Conservation (phyloP, 2,329 filamentous ascomycete genomes). For the Pseudogymnoascus sp. region DNA sequence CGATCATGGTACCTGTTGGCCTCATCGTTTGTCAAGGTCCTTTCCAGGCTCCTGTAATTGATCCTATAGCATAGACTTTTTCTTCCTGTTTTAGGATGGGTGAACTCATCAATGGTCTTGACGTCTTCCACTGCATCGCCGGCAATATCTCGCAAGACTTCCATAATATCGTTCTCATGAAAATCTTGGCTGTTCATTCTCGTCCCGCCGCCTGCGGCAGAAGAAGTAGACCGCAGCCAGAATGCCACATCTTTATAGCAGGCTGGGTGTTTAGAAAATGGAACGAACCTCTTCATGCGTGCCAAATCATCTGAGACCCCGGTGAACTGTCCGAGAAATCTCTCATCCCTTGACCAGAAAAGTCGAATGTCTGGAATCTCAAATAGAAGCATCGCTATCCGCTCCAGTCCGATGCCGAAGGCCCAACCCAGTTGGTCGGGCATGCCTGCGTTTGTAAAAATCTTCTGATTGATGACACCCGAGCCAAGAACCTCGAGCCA, state of each 20-base stretch:
- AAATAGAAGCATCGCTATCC: slow-evolving; percentile 96
- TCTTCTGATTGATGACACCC: slow-evolving; percentile 76
- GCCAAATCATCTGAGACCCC: slow-evolving; percentile 47
- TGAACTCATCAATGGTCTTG: slow-evolving; percentile 74
- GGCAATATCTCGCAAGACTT: slow-evolving; percentile 74
- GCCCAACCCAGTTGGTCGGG: slow-evolving; percentile 81
- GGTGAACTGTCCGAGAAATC: slow-evolving; percentile 81
- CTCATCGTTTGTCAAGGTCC: slow-evolving; percentile 79
- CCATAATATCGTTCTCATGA: slow-evolving; percentile 97
- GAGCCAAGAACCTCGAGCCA: slow-evolving; percentile 97
- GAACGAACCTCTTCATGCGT: slow-evolving; percentile 57
- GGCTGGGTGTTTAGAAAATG: slow-evolving; percentile 85
- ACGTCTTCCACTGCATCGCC: slow-evolving; percentile 88
- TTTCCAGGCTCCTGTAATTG: slow-evolving; percentile 86
- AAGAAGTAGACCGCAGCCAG: slow-evolving; percentile 57
- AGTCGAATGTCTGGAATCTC: slow-evolving; percentile 92
- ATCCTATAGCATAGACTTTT: slow-evolving; percentile 87
- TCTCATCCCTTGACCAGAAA: slow-evolving; percentile 82
- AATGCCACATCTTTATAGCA: slow-evolving; percentile 92
- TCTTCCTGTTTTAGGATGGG: slow-evolving; percentile 74
- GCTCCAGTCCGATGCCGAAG: slow-evolving; percentile 87
- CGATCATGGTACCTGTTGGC: slow-evolving; percentile 66
- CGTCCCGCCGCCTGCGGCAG: slow-evolving; percentile 40
- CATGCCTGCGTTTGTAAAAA: slow-evolving; percentile 70
- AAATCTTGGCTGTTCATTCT: slow-evolving; percentile 45